Percentiles rank a stretch among this genome's conserved stretches.
Conservation (phyloP, 1,284 basidiomycete species). For the Singerocomus inundabilis region DNA sequence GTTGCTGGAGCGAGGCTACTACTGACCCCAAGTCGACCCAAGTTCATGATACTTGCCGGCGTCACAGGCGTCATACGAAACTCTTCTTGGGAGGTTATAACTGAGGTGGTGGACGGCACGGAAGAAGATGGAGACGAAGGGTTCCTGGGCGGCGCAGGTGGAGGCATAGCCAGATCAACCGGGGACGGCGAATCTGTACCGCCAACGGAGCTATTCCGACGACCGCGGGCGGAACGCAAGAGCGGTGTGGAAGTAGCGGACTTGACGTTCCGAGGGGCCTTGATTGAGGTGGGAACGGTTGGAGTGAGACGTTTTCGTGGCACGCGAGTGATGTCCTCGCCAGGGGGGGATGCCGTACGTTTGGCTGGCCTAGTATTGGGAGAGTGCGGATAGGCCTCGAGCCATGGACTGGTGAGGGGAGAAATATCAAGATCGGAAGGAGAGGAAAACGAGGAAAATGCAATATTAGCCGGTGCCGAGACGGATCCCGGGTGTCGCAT, state of each 20-base stretch:
- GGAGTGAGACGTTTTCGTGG: slow-evolving; percentile 53
- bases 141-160: slow-evolving; percentile 50
- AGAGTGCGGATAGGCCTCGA: slow-evolving; percentile 50
- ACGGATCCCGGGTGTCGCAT: slow-evolving; percentile 42
- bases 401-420: slow-evolving; percentile 74
- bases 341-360: slow-evolving; percentile 40
- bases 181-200: slow-evolving; percentile 70
- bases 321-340: slow-evolving; percentile 39
- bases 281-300: slow-evolving; percentile 31
- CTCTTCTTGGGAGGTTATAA: slow-evolving; percentile 14
- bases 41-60: slow-evolving; percentile 84
- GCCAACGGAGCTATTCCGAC: slow-evolving; percentile 42
- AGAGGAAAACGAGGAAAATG: slow-evolving; percentile 46
- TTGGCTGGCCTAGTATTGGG: slow-evolving; percentile 37
- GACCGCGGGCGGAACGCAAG: slow-evolving; percentile 41
- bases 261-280: slow-evolving; percentile 44
- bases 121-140: slow-evolving; percentile 18
- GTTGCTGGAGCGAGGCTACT: slow-evolving; percentile 39
- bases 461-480: slow-evolving; percentile 65
- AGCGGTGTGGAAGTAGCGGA: slow-evolving; percentile 65
- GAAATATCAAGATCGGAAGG: slow-evolving; percentile 65
- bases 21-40: slow-evolving; percentile 58
- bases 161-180: slow-evolving; percentile 80
- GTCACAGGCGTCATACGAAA: slow-evolving; percentile 72
- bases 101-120: background rate